A percentile compares a stretch with the other conserved stretches of the same genome.
phyloP scores from a whole-genome alignment of 306 rosid genomes.

The Trichosanthes truncata region DNA sequence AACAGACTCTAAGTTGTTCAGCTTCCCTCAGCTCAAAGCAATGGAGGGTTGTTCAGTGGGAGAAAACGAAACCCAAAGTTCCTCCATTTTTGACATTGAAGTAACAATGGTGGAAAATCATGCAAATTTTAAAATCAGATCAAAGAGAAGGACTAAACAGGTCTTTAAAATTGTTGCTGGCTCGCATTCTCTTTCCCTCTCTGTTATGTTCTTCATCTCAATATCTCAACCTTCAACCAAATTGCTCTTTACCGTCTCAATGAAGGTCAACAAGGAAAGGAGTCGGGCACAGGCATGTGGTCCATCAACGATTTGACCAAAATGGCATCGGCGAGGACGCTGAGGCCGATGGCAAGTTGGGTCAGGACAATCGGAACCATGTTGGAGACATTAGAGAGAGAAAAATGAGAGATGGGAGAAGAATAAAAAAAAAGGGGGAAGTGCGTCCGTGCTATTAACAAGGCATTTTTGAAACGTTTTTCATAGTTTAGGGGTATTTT shows the following conservation, averaged over 20 bases:
- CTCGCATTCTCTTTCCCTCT: slow-evolving; percentile 56
- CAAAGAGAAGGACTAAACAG: slow-evolving; percentile 59
- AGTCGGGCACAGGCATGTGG: no score
- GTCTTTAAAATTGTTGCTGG: slow-evolving; percentile 60
- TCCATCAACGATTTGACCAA: no score
- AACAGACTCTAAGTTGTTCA: slow-evolving; percentile 77
- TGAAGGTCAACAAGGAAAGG: no score
- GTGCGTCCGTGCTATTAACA: no score
- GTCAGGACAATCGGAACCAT: no score
- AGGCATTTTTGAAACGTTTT: no score
- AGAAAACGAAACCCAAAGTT: slow-evolving; percentile 7
- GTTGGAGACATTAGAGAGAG: no score
- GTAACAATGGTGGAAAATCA: slow-evolving; percentile 93
- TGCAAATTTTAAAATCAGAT: slow-evolving; percentile 74
- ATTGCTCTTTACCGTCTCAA: slow-evolving; percentile 60
- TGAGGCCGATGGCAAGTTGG: no score
- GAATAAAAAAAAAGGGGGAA: no score
- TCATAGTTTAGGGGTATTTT: no score
- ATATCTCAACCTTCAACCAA: slow-evolving; percentile 50
- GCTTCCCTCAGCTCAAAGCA: slow-evolving; percentile 76
- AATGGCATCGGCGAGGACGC: no score
- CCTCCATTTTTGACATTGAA: slow-evolving; percentile 56
- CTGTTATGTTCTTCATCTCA: slow-evolving; percentile 78
- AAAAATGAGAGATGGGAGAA: no score
- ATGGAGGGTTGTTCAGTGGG: background rate